Percentiles rank a stretch among this genome's conserved stretches.
Evolutionary conservation across 2,329 filamentous ascomycete species (phyloP).

Genomic region (Chalara sp.): DNA sequence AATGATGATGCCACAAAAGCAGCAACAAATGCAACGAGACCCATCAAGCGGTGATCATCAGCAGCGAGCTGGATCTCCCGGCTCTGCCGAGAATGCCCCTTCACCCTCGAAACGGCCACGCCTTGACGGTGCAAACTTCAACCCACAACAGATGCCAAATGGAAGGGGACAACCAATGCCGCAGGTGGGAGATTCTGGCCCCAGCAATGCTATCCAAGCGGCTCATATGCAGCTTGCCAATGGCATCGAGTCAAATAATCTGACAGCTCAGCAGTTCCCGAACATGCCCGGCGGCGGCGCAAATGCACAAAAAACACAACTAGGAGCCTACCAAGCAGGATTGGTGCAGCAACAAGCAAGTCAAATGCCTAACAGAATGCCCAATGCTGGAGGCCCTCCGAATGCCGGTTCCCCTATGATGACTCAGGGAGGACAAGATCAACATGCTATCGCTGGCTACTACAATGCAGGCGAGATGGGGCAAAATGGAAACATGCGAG

Average conservation of each 20-base stretch:
- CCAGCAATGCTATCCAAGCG: slow-evolving; percentile 39
- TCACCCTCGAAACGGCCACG: slow-evolving; percentile 89
- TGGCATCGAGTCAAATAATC: slow-evolving; percentile 67
- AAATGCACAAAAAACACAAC: slow-evolving; percentile 50
- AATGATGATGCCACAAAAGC: slow-evolving; percentile 54
- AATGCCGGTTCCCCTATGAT: slow-evolving; percentile 79
- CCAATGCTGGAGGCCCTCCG: slow-evolving; percentile 65
- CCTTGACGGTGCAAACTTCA: slow-evolving; percentile 64
- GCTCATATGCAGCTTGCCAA: slow-evolving; percentile 60
- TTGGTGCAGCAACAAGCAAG: slow-evolving; percentile 66
- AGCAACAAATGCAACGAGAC: slow-evolving; percentile 80
- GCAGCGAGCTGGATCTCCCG: slow-evolving; percentile 69
- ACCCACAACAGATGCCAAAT: slow-evolving; percentile 64
- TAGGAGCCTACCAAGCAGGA: slow-evolving; percentile 81
- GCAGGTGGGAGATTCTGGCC: slow-evolving; percentile 50
- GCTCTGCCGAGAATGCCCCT: slow-evolving; percentile 77
- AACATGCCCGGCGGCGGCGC: slow-evolving; percentile 38
- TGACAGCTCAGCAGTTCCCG: slow-evolving; percentile 73
- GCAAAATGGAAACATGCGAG: slow-evolving; percentile 48
- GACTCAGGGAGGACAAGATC: slow-evolving; percentile 68
- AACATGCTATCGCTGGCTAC: slow-evolving; percentile 45
- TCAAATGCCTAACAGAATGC: slow-evolving; percentile 78
- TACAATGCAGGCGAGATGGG: slow-evolving; percentile 59
- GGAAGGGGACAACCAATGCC: slow-evolving; percentile 65
- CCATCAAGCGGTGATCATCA: slow-evolving; percentile 78